Percentiles rank a stretch among this genome's conserved stretches.
phyloP scores from a whole-genome alignment of 176 grass and related monocot species.

The Aegilops speltoides region DNA sequence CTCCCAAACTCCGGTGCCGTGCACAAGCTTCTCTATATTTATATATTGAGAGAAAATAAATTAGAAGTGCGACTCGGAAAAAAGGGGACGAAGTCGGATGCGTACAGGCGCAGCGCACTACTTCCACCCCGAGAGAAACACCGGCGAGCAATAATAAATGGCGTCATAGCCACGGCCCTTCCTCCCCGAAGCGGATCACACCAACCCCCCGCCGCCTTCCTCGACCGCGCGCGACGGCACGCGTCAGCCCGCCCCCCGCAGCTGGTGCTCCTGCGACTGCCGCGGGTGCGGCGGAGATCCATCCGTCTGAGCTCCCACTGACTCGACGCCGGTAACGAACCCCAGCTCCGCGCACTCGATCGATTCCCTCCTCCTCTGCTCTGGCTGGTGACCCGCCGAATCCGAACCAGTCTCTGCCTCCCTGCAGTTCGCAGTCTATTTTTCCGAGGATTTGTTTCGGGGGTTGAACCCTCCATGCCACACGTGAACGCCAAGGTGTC shows the following conservation, averaged over 20 bases:
- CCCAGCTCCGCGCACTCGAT: neutral
- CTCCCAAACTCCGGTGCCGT: no score
- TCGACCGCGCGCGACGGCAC: neutral
- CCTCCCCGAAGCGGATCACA: neutral
- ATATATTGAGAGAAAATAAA: no score
- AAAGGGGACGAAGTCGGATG: neutral
- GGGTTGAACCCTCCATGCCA: neutral
- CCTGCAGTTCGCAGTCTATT: no score
- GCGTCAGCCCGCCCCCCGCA: neutral
- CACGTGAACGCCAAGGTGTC: conserved; percentile 26
- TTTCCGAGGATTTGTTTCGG: neutral
- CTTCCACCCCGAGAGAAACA: neutral
- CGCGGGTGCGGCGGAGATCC: neutral
- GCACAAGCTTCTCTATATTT: no score
- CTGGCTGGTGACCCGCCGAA: neutral
- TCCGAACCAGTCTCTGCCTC: neutral
- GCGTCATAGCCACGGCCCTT: conserved; percentile 8
- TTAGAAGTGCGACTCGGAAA: no score
- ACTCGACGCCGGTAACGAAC: neutral
- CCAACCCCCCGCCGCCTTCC: neutral
- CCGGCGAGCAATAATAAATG: neutral
- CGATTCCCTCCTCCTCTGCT: neutral
- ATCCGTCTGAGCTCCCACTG: neutral
- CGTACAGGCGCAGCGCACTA: neutral
- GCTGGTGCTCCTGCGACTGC: neutral